phyloP scores from a whole-genome alignment of 208 protist species.

The Leishmania lainsoni region DNA sequence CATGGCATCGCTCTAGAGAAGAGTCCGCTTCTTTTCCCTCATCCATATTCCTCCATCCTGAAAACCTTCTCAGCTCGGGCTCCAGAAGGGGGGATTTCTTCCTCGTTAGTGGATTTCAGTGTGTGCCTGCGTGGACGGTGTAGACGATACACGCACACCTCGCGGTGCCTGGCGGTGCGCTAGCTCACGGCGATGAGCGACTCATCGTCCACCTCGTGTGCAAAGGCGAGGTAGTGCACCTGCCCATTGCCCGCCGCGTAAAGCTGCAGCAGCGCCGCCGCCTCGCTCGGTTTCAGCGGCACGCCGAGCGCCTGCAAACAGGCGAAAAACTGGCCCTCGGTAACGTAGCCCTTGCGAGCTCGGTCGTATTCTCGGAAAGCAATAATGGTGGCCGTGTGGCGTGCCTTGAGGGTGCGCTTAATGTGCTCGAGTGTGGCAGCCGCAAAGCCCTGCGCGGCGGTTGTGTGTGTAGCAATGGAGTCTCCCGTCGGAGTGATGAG shows the following conservation, averaged over 20 bases:
- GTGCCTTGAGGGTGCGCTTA: conserved; percentile 49
- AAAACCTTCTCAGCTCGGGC: neutral
- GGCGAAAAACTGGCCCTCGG: conserved; percentile 86
- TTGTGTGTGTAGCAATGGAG: neutral
- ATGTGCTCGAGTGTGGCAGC: conserved; percentile 47
- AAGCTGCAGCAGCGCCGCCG: conserved; percentile 42
- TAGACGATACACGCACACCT: neutral
- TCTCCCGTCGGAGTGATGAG: neutral
- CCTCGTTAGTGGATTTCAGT: neutral
- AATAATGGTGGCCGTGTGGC: conserved; percentile 50
- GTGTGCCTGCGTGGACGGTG: neutral
- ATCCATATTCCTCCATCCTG: neutral
- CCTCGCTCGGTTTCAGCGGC: conserved; percentile 67
- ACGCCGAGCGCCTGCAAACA: conserved; percentile 78
- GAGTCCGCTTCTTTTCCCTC: neutral
- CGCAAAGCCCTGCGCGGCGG: conserved; percentile 21
- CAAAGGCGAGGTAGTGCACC: conserved; percentile 76
- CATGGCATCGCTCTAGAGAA: neutral
- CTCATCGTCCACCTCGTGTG: conserved; percentile 48
- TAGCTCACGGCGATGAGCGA: conserved; percentile 40
- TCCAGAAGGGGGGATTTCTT: neutral
- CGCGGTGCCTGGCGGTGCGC: neutral
- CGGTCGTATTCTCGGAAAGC: conserved; percentile 87
- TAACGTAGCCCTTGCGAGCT: conserved; percentile 73
- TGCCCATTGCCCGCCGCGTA: conserved; percentile 67